Conservation (phyloP, 129 eudicot genomes). For the Lonicera japonica region DNA sequence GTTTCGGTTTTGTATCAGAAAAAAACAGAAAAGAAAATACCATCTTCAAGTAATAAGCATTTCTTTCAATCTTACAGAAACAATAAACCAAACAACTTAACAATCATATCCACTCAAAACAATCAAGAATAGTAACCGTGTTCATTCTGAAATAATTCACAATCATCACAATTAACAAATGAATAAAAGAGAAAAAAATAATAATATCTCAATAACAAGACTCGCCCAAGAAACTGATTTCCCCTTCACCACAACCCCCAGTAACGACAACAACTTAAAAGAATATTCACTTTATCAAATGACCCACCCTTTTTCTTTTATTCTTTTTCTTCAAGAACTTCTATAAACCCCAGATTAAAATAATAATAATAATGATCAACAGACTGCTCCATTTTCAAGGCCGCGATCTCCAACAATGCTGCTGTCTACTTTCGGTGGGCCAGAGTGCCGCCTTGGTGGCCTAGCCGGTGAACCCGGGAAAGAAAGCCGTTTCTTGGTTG, state of each 20-base stretch:
- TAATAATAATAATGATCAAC: background rate
- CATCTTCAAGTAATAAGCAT: too few species aligned
- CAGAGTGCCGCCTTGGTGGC: conserved; percentile 30
- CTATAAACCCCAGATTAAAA: background rate
- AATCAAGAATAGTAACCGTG: conserved; percentile 1
- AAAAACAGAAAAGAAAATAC: too few species aligned
- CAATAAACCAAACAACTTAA: background rate
- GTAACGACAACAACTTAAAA: background rate
- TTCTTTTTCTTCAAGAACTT: background rate
- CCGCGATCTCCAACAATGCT: conserved; percentile 14
- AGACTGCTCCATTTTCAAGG: conserved; percentile 5
- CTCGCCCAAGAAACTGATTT: too few species aligned
- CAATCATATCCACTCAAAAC: background rate
- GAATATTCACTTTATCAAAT: background rate
- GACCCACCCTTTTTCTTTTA: background rate
- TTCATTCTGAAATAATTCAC: background rate
- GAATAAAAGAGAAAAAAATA: background rate
- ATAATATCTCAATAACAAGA: too few species aligned
- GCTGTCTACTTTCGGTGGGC: conserved; percentile 29
- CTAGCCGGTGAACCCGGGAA: conserved; percentile 38
- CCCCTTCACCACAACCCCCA: background rate
- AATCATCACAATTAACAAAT: conserved; percentile 6
- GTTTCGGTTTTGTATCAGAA: too few species aligned
- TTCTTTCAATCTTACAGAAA: too few species aligned
- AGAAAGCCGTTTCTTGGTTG: conserved; percentile 38